Evolutionary conservation across 1,284 basidiomycete species (phyloP).

Genomic region (Cystobasidium pallidum): DNA sequence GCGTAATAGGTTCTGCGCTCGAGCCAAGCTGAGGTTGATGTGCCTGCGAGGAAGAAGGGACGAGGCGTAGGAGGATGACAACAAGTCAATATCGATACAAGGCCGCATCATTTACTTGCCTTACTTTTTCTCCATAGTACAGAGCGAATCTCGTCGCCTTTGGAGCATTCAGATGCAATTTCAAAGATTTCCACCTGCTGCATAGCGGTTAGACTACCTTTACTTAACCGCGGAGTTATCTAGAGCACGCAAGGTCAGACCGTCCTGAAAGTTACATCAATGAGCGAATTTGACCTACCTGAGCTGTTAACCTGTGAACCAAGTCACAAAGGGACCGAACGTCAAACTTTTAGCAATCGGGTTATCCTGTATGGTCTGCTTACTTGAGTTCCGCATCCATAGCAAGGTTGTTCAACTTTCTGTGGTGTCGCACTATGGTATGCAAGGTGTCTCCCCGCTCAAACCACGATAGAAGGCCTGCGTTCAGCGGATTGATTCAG

Average conservation of each 20-base stretch:
- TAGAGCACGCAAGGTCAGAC: neutral
- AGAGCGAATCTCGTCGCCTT: conserved; percentile 34
- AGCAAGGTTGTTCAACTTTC: conserved; percentile 6
- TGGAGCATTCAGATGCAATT: conserved; percentile 31
- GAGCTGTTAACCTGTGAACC: conserved; percentile 6
- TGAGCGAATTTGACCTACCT: neutral
- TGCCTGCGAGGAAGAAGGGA: conserved; percentile 12
- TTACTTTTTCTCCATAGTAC: conserved; percentile 38
- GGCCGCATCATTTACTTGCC: too few species aligned
- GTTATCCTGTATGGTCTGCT: neutral
- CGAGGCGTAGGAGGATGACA: too few species aligned
- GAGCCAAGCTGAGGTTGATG: conserved; percentile 33
- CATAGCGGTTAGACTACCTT: conserved; percentile 27
- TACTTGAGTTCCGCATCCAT: conserved; percentile 43
- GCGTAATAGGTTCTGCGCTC: conserved; percentile 32
- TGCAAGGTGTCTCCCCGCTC: conserved; percentile 43
- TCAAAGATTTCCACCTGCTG: conserved; percentile 40
- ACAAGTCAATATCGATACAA: too few species aligned
- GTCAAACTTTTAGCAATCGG: neutral
- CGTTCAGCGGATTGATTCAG: neutral
- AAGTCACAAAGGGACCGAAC: too few species aligned
- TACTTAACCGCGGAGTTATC: conserved; percentile 16
- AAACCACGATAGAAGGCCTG: conserved; percentile 38
- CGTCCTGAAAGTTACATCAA: neutral
- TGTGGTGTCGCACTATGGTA: conserved; percentile 35